phyloP scores from a whole-genome alignment of 495 filamentous ascomycete genomes.

The Daldinia loculata region DNA sequence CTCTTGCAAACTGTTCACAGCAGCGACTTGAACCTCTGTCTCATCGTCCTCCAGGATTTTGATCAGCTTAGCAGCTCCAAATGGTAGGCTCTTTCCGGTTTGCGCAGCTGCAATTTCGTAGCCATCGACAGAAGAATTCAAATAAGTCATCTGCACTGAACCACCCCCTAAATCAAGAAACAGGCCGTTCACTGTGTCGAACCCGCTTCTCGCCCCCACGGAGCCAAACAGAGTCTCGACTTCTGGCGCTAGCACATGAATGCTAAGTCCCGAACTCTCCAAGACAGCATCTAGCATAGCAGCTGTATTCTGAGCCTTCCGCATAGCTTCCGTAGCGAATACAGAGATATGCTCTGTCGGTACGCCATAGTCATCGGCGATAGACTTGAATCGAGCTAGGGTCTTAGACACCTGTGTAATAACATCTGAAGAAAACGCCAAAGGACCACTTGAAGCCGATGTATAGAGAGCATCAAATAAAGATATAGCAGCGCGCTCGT shows the following conservation, averaged over 20 bases:
- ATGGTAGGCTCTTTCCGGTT: conserved; percentile 70
- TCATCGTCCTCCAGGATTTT: conserved; percentile 61
- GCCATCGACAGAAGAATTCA: conserved; percentile 61
- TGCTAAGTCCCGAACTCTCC: conserved; percentile 66
- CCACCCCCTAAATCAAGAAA: conserved; percentile 92
- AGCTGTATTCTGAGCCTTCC: conserved; percentile 76
- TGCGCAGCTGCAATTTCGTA: conserved; percentile 60
- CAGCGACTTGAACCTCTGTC: conserved; percentile 53
- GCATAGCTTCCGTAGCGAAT: conserved; percentile 89
- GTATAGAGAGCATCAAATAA: conserved; percentile 84
- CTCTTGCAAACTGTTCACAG: conserved; percentile 65
- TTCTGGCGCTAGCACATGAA: conserved; percentile 77
- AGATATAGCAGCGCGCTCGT: conserved; percentile 80
- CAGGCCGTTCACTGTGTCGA: conserved; percentile 66
- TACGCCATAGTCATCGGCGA: conserved; percentile 77
- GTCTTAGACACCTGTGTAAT: conserved; percentile 70
- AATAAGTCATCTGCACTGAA: conserved; percentile 89
- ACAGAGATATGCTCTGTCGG: conserved; percentile 69
- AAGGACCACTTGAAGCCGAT: conserved; percentile 49
- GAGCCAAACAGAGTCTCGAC: conserved; percentile 86
- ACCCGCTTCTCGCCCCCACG: conserved; percentile 82
- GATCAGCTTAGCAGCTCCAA: conserved; percentile 84
- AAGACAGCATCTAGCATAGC: conserved; percentile 72
- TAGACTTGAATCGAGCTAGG: conserved; percentile 74
- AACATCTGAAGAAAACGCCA: conserved; percentile 68